These are phyloP conservation scores for Pelargonium fulgidum DNA, from an alignment of 441 rosid genomes.

Conservation along the genomic window DNA sequence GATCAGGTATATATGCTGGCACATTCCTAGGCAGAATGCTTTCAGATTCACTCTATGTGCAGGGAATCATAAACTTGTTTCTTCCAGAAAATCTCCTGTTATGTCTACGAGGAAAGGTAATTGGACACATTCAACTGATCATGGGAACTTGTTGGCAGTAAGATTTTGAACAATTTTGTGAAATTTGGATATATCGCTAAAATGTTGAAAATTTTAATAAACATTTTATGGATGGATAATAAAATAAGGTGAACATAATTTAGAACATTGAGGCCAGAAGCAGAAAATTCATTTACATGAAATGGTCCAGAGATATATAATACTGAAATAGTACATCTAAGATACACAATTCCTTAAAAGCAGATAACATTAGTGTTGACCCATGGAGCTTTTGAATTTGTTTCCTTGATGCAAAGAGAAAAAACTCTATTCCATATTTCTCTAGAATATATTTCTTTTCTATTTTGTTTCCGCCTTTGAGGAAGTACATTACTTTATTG, in stretches of 20 bases:
- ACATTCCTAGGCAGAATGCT: constrained; percentile 3
- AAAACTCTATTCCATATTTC: neutral
- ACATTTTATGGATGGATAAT: neutral
- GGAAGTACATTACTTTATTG: constrained; percentile 25
- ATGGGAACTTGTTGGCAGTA: neutral
- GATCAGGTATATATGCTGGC: constrained; percentile 6
- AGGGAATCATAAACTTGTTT: neutral
- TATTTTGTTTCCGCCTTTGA: constrained; percentile 18
- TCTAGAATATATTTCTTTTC: constrained; percentile 8
- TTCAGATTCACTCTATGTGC: constrained; percentile 5
- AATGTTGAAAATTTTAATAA: too few relatives aligned
- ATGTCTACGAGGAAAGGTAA: neutral
- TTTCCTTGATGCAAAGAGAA: neutral
- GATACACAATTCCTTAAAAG: neutral
- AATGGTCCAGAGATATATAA: neutral
- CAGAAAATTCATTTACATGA: neutral
- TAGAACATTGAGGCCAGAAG: neutral
- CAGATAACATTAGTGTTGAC: neutral
- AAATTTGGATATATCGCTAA: too few relatives aligned
- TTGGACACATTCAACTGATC: neutral
- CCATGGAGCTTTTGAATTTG: neutral
- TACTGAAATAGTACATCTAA: neutral
- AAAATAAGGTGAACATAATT: neutral
- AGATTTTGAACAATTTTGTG: neutral
- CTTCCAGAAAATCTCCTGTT: neutral